phyloP scores from a whole-genome alignment of 1,284 basidiomycete species.

The Microbotryomycetes sp. region DNA sequence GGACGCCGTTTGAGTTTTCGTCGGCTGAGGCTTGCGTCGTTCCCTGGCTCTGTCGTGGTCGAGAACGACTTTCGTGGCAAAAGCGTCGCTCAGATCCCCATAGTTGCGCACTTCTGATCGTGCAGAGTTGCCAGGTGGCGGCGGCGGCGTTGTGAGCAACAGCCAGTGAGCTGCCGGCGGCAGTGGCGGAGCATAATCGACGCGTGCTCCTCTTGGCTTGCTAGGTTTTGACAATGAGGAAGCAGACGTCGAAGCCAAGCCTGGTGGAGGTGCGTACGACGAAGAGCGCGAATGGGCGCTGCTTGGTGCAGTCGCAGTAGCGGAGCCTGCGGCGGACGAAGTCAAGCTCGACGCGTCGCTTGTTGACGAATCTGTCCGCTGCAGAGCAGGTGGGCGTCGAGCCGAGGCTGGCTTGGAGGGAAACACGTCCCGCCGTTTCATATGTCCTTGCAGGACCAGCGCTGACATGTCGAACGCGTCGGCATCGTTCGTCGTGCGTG shows the following conservation, averaged over 20 bases:
- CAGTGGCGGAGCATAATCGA: constrained; percentile 12
- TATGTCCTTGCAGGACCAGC: too few species aligned
- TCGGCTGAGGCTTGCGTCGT: not conserved
- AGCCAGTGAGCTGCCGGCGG: constrained; percentile 14
- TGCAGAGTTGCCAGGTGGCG: not conserved
- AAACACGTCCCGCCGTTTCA: too few species aligned
- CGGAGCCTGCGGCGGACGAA: not conserved
- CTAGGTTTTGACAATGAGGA: not conserved
- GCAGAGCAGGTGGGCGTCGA: too few species aligned
- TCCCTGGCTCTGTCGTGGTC: not conserved
- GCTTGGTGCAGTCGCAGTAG: not conserved
- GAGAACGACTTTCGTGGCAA: not conserved
- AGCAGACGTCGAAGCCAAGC: not conserved
- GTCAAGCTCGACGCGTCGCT: not conserved
- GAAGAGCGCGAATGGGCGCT: not conserved
- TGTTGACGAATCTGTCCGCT: not conserved
- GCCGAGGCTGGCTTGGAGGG: not conserved
- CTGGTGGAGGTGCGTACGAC: not conserved
- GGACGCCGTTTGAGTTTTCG: not conserved
- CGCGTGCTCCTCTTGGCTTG: constrained; percentile 3
- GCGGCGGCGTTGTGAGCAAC: constrained; percentile 18
- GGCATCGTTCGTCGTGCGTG: not conserved
- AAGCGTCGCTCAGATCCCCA: not conserved
- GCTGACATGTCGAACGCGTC: too few species aligned
- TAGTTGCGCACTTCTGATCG: not conserved